These are phyloP conservation scores for Lentinula sp. DNA, from an alignment of 768 basidiomycete genomes.

Conservation along the genomic window DNA sequence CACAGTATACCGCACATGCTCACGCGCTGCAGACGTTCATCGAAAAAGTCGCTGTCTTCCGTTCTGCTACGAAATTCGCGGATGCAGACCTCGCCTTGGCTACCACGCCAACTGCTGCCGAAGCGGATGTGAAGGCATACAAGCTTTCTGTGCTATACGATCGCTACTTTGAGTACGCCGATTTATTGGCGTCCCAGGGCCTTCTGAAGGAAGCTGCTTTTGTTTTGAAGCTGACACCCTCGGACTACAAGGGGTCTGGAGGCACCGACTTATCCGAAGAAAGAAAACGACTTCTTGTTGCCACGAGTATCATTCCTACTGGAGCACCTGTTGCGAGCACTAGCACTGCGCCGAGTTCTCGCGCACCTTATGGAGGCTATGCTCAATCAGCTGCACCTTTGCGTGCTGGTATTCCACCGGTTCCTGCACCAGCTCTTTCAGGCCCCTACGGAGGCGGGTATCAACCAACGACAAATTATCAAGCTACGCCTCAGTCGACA, in stretches of 20 bases:
- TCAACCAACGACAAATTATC: background rate
- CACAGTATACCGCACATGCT: conserved; percentile 74
- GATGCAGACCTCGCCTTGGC: conserved; percentile 59
- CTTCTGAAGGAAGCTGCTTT: conserved; percentile 73
- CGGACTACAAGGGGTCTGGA: conserved; percentile 62
- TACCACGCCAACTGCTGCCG: conserved; percentile 25
- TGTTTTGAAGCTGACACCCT: conserved; percentile 76
- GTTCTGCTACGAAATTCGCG: conserved; percentile 73
- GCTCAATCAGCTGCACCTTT: background rate
- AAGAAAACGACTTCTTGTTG: conserved; percentile 31
- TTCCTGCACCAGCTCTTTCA: conserved; percentile 8
- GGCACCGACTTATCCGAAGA: conserved; percentile 28
- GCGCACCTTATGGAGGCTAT: background rate
- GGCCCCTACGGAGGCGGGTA: conserved; percentile 6
- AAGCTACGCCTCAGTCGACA: background rate
- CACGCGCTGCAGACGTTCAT: conserved; percentile 88
- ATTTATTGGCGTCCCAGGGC: conserved; percentile 87
- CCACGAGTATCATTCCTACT: conserved; percentile 23
- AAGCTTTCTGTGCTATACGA: conserved; percentile 87
- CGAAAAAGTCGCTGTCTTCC: conserved; percentile 95
- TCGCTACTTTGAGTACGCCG: conserved; percentile 93
- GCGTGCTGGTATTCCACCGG: conserved; percentile 4
- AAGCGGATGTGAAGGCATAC: conserved; percentile 56
- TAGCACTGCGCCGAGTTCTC: conserved; percentile 1
- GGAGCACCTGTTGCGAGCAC: conserved; percentile 6